Evolutionary conservation across 495 filamentous ascomycete genomes (phyloP).

Genomic region (Neurospora sp.): DNA sequence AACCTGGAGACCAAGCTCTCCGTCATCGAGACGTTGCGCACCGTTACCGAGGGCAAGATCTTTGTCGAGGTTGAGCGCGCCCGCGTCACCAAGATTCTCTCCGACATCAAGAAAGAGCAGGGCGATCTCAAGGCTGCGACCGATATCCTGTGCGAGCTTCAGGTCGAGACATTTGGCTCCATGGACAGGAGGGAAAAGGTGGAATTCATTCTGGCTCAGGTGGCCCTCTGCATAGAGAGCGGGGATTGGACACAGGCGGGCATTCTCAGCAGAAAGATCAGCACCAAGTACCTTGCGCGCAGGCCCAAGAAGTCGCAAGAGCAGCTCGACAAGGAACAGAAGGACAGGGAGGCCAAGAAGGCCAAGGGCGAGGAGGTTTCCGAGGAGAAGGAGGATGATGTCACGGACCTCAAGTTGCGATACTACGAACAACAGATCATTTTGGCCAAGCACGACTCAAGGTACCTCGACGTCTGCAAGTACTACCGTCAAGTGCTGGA

Average conservation of each 20-base stretch:
- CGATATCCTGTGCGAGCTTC: constrained; percentile 90
- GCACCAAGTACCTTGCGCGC: constrained; percentile 77
- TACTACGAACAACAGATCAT: constrained; percentile 96
- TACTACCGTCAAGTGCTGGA: constrained; percentile 93
- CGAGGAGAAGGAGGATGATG: constrained; percentile 73
- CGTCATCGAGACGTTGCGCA: constrained; percentile 87
- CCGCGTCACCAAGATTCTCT: constrained; percentile 86
- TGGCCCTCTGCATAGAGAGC: constrained; percentile 87
- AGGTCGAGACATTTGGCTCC: constrained; percentile 97
- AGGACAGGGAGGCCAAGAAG: constrained; percentile 65
- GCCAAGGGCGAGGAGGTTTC: constrained; percentile 74
- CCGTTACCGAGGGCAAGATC: constrained; percentile 98
- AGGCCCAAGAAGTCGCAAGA: constrained; percentile 83
- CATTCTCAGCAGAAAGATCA: constrained; percentile 93
- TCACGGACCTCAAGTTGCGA: constrained; percentile 88
- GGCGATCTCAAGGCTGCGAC: constrained; percentile 83
- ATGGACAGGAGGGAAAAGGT: constrained; percentile 97
- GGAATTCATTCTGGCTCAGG: constrained; percentile 94
- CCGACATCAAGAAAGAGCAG: constrained; percentile 91
- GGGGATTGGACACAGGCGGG: constrained; percentile 93
- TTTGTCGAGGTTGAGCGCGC: constrained; percentile 98
- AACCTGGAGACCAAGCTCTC: constrained; percentile 77
- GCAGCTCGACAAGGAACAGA: constrained; percentile 79
- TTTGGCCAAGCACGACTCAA: constrained; percentile 89
- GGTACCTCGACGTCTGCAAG: constrained; percentile 95